Conservation (phyloP, 148 eudicot genomes). For the Vaccinium darrowii region DNA sequence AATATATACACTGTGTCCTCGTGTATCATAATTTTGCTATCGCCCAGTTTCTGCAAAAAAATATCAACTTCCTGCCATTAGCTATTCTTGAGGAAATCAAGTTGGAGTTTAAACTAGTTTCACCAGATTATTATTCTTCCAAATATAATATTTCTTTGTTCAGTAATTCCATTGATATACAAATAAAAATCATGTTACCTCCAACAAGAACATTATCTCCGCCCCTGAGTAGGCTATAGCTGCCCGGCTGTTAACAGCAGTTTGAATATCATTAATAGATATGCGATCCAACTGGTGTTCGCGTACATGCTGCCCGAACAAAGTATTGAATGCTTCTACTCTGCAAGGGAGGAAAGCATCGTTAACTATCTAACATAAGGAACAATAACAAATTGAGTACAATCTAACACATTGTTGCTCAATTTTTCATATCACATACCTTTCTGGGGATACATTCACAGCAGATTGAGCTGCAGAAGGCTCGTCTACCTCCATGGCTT, state of each 20-base stretch:
- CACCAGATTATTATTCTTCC: neutral
- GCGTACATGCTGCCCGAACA: slow-evolving; percentile 74
- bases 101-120: slow-evolving; percentile 1
- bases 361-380: neutral
- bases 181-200: slow-evolving; percentile 42
- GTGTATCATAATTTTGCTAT: slow-evolving; percentile 15
- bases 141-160: neutral
- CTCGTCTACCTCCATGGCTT: slow-evolving; percentile 84
- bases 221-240: slow-evolving; percentile 58
- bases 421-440: slow-evolving; percentile 30
- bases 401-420: neutral
- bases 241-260: slow-evolving; percentile 61
- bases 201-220: slow-evolving; percentile 61
- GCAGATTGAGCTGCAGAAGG: slow-evolving; percentile 53
- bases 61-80: neutral
- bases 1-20: slow-evolving; percentile 18
- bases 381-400: neutral
- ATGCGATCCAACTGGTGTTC: slow-evolving; percentile 78
- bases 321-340: slow-evolving; percentile 61
- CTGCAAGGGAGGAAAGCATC: slow-evolving; percentile 39
- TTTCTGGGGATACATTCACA: slow-evolving; percentile 46
- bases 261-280: slow-evolving; percentile 65
- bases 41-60: slow-evolving; percentile 21
- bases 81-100: neutral
- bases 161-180: neutral